Base-by-base conservation (phyloP, 768 basidiomycete genomes). In the Mycena alexandri region DNA sequence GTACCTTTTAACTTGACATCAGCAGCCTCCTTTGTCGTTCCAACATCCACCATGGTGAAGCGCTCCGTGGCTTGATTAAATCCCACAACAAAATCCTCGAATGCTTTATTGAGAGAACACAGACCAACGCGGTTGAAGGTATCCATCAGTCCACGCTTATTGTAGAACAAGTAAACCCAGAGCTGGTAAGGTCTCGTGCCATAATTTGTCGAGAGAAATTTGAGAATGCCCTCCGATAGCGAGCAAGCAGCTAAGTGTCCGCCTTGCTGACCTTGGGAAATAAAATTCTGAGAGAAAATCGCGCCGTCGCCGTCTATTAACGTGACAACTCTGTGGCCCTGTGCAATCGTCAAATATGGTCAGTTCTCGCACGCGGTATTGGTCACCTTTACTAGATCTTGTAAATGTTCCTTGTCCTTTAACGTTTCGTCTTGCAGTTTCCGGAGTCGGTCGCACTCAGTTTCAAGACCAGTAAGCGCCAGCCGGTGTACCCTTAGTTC, bases 1-100 rank as follows among this genome's bases (percentile, higher is more conserved):
- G 12, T 70, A 90, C 92, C 89, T 83, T 90, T 91, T 75, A 93
- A 86, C 78, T 93, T 93, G 48, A 88, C 84, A 76, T 93, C 91
- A 33, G 90, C 91, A 5, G 88, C 89, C 81, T 93, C 91, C 78
- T 93, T 93, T 55, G 83, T 87, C 66, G 79, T 80, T 53, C 91
- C 91, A 56, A 90, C 90, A 76, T 93, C 91, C 36, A 90, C 83
- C 79, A 93, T 87, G 57, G 86, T 77, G 75, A 92, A 92, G 47
- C 89, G 84, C 64, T 88, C 87, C 16, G 86, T 80, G 13, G 90
- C 88, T 76, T 90, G 88, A 75, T 91, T 91, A 73, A 93, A 91
- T 10, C 91, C 91, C 56, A 84, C 76, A 61, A 89, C 77, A 73
- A 93, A 93, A 19, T 89, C 88, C 5, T 90, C 88, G 69, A 92